Evolutionary conservation across 2,329 filamentous ascomycete species (phyloP).

Genomic region (Cryphonectria parasitica): DNA sequence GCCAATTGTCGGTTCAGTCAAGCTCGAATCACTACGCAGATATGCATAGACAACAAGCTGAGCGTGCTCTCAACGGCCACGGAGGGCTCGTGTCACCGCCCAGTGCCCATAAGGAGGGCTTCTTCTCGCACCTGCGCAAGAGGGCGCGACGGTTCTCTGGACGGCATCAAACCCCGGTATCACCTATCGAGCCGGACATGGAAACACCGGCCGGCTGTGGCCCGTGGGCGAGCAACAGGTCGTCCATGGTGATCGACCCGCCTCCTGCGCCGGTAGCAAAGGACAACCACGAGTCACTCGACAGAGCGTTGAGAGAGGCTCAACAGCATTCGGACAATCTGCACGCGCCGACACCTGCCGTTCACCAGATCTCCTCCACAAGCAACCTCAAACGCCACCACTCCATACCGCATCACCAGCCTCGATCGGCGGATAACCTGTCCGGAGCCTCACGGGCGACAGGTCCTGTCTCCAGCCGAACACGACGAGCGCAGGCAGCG

Average conservation of each 20-base stretch:
- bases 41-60: constrained; percentile 85
- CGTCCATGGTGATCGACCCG: constrained; percentile 77
- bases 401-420: constrained; percentile 65
- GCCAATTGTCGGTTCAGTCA: constrained; percentile 90
- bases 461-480: constrained; percentile 75
- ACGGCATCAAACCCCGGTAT: constrained; percentile 80
- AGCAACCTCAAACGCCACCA: constrained; percentile 67
- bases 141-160: constrained; percentile 90
- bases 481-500: constrained; percentile 74
- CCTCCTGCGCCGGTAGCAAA: constrained; percentile 53
- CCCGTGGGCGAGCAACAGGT: constrained; percentile 85
- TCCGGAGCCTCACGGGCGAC: constrained; percentile 56
- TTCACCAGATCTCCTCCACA: constrained; percentile 54
- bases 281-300: constrained; percentile 62
- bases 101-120: constrained; percentile 86
- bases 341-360: constrained; percentile 54
- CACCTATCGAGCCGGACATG: constrained; percentile 80
- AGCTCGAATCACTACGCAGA: constrained; percentile 93
- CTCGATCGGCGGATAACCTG: constrained; percentile 67
- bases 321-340: constrained; percentile 54
- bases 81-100: constrained; percentile 76
- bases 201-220: constrained; percentile 92
- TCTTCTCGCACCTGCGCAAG: constrained; percentile 96
- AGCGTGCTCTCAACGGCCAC: constrained; percentile 84
- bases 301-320: constrained; percentile 60